These are phyloP conservation scores for Caryocar brasiliense DNA, from an alignment of 441 rosid genomes.

Conservation along the genomic window DNA sequence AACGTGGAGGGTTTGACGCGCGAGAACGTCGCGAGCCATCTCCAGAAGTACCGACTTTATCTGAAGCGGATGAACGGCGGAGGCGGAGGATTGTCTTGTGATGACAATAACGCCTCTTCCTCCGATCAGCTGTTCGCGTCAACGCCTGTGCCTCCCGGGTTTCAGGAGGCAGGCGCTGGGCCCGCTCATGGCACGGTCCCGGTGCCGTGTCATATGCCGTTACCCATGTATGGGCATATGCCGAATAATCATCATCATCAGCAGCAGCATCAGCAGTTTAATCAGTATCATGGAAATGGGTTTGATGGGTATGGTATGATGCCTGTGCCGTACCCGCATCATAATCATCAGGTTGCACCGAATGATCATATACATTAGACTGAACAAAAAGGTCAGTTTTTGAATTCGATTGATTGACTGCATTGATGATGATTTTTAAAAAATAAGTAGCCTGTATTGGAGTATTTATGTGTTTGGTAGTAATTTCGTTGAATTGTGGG, in stretches of 20 bases:
- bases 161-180: constrained; percentile 31
- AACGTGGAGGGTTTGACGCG: constrained; percentile 91
- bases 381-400: too few relatives aligned
- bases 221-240: constrained; percentile 68
- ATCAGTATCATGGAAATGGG: constrained; percentile 30
- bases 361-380: constrained; percentile 21
- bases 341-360: constrained; percentile 26
- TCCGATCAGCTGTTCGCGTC: constrained; percentile 78
- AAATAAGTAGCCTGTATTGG: too few relatives aligned
- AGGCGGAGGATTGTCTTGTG: constrained; percentile 54
- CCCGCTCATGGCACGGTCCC: constrained; percentile 32
- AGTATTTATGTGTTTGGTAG: too few relatives aligned
- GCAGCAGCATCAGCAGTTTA: constrained; percentile 19
- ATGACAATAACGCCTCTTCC: constrained; percentile 55
- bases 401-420: background rate
- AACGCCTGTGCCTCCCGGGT: constrained; percentile 58
- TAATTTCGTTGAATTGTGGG: too few relatives aligned
- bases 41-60: constrained; percentile 86
- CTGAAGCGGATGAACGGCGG: constrained; percentile 86
- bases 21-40: constrained; percentile 91
- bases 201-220: constrained; percentile 40
- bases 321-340: constrained; percentile 36
- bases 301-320: constrained; percentile 33
- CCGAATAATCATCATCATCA: constrained; percentile 34
- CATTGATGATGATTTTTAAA: background rate